Conservation (phyloP, 2,329 filamentous ascomycete genomes). For the Trichoderma atroviride region DNA sequence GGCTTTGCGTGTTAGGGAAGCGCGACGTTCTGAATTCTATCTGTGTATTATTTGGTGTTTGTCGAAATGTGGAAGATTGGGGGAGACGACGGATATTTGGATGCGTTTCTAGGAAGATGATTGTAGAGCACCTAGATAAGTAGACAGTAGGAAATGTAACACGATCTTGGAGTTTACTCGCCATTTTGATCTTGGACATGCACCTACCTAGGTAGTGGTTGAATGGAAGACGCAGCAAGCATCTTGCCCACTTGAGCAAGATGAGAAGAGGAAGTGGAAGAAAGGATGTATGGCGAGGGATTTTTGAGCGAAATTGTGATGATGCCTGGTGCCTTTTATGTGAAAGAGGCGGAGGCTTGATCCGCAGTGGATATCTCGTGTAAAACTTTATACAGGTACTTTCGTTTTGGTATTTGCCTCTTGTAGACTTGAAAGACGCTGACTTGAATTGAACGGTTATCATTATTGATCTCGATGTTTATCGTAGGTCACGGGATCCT, state of each 20-base stretch:
- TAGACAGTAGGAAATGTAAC: not conserved
- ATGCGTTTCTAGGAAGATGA: not conserved
- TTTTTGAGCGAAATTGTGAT: not conserved
- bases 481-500: not conserved
- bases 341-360: not conserved
- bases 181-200: not conserved
- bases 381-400: not conserved
- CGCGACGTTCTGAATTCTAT: not conserved
- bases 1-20: not conserved
- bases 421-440: not conserved
- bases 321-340: not conserved
- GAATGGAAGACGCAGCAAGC: not conserved
- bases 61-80: not conserved
- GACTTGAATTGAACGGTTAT: not conserved
- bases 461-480: not conserved
- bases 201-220: too few species aligned
- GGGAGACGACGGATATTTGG: not conserved
- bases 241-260: not conserved
- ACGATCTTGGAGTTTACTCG: not conserved
- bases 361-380: not conserved
- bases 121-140: not conserved
- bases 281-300: not conserved
- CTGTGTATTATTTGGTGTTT: not conserved
- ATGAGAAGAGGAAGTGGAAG: not conserved
- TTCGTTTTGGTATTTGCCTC: not conserved